Base-by-base conservation (phyloP, 1,139 yeast species). In the Geotrichum cucujoidarum region DNA sequence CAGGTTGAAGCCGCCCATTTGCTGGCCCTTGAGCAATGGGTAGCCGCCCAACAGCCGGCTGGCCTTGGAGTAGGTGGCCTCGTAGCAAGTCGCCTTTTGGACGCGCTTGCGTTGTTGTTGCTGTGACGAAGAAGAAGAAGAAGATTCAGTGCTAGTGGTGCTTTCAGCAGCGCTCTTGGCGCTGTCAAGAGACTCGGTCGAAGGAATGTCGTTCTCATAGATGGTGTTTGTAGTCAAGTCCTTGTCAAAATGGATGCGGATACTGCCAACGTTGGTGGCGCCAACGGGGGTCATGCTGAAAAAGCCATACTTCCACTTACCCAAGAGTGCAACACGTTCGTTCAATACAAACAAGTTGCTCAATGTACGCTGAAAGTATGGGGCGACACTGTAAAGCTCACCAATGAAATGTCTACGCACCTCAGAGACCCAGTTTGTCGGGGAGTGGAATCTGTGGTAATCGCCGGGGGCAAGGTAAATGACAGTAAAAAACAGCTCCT, bases 211-310 rank as follows among this genome's bases (percentile, higher is more conserved):
- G 55, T 76, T 77, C 63, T 82, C 86, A 58, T 78, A 81, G 32
- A 75, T 70, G 45, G 80, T 81, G 64, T 94, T 94, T 4, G 98
- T 94, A 49, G 83, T 78, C 60, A 94, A 76, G 61, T 88, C 92
- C 67, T 85, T 83, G 68, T 94, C 99, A 61, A 94, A 94, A 63
- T 90, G 88, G 55, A 94, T 78, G 51, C 85, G 81, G 57, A 94
- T 92, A 60, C 95, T 84, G 17, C 99, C 99, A 34, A 94, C 99
- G 66, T 94, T 94, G 5, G 98, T 94, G 25, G 99, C 99, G 22
- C 99, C 99, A 10, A 94, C 98, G 0, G 98, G 97, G 1, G 95
- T 90, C 99, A 94, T 94, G 54, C 95, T 84, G 70, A 92, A 92
- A 63, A 94, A 94, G 0, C 99, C 99, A 65, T 92, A 78, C 63